A percentile compares a stretch with the other conserved stretches of the same genome.
phyloP scores from a whole-genome alignment of 2,329 filamentous ascomycete genomes.

The Proliferodiscus dingleyae region DNA sequence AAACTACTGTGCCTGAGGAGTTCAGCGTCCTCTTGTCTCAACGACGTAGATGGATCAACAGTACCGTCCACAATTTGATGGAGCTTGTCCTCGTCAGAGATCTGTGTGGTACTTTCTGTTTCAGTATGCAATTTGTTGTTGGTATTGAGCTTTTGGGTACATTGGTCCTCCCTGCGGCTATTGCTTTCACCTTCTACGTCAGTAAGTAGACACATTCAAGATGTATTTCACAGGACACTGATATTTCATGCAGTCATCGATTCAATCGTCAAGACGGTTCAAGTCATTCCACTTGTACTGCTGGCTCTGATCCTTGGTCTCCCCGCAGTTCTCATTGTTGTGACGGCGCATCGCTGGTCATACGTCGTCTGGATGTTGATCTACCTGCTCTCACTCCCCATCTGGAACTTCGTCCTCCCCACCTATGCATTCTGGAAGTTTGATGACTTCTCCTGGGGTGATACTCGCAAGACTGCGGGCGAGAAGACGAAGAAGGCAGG shows the following conservation, averaged over 20 bases:
- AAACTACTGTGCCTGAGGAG: constrained; percentile 89
- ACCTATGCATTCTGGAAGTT: constrained; percentile 99
- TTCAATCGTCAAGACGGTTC: constrained; percentile 74
- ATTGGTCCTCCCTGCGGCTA: constrained; percentile 89
- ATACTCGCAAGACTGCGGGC: constrained; percentile 90
- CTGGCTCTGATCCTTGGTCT: constrained; percentile 89
- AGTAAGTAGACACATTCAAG: constrained; percentile 51
- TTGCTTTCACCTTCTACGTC: constrained; percentile 95
- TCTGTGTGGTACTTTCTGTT: constrained; percentile 97
- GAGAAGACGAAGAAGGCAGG: constrained; percentile 85
- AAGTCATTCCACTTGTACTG: constrained; percentile 86
- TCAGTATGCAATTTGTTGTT: constrained; percentile 99
- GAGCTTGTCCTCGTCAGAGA: constrained; percentile 93
- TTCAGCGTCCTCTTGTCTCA: constrained; percentile 93
- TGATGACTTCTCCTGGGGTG: constrained; percentile 98
- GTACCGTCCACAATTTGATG: constrained; percentile 97
- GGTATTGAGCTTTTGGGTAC: constrained; percentile 94
- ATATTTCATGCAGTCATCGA: constrained; percentile 60
- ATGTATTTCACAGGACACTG: constrained; percentile 6
- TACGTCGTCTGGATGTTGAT: constrained; percentile 98
- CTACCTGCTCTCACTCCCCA: constrained; percentile 84
- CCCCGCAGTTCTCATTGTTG: constrained; percentile 82
- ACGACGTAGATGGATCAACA: constrained; percentile 98
- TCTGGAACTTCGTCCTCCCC: constrained; percentile 97
- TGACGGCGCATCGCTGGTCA: constrained; percentile 87